A percentile compares a stretch with the other conserved stretches of the same genome.
phyloP scores from a whole-genome alignment of 2,329 filamentous ascomycete species.

The Penicillium verrucosum region DNA sequence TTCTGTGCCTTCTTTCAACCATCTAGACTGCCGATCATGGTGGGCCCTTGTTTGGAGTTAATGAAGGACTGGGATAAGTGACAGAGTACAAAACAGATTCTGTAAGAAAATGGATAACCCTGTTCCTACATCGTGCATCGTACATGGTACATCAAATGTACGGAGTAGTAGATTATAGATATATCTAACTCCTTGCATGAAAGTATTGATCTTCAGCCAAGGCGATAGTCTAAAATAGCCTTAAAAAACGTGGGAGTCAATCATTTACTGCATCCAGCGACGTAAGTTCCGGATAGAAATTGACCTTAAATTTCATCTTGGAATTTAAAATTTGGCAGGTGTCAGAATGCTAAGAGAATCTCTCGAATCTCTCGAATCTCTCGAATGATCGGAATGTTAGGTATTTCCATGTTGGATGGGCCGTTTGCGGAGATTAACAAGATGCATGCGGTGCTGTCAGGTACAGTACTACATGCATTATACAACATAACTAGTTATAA shows the following conservation, averaged over 20 bases:
- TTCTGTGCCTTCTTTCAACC: not conserved
- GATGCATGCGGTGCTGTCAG: not conserved
- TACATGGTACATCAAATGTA: not conserved
- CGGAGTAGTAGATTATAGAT: not conserved
- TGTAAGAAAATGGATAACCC: not conserved
- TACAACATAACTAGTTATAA: too few species aligned
- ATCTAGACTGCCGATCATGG: not conserved
- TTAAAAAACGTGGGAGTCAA: not conserved
- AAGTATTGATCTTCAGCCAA: not conserved
- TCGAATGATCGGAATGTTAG: not conserved
- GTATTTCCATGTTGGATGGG: not conserved
- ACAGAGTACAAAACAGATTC: not conserved
- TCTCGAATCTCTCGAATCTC: not conserved
- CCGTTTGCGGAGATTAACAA: not conserved
- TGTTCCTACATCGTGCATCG: not conserved
- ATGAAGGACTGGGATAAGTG: not conserved
- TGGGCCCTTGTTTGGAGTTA: conserved; percentile 11
- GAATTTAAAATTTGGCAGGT: not conserved
- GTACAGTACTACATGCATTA: not conserved
- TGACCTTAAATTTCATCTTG: not conserved
- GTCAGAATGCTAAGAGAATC: not conserved
- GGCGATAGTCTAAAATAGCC: not conserved
- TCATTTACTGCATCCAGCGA: not conserved
- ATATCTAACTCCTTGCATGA: not conserved
- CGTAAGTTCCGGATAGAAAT: not conserved